These are phyloP conservation scores for Cladophialophora bantiana DNA, from an alignment of 2,329 filamentous ascomycete species.

Conservation along the genomic window DNA sequence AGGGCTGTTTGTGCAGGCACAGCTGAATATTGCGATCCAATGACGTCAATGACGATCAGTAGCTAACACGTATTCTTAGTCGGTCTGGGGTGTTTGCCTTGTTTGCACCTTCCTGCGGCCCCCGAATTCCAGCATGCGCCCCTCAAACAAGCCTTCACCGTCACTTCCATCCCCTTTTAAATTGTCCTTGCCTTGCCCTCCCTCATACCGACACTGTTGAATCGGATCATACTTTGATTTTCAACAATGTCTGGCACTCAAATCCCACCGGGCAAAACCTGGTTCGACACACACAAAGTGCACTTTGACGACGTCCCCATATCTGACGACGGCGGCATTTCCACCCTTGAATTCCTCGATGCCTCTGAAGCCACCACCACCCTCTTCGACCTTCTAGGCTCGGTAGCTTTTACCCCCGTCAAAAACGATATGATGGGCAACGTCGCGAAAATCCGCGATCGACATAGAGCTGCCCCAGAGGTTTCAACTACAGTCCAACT, in stretches of 20 bases:
- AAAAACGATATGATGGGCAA: conserved; percentile 92
- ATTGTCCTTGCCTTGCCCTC: neutral
- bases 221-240: neutral
- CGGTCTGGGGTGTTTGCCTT: too few relatives aligned
- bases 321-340: conserved; percentile 76
- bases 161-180: neutral
- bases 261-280: conserved; percentile 72
- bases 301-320: conserved; percentile 86
- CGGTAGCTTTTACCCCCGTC: conserved; percentile 83
- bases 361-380: conserved; percentile 85
- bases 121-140: conserved; percentile 8
- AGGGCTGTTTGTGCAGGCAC: neutral
- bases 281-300: conserved; percentile 82
- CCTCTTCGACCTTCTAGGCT: conserved; percentile 75
- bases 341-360: conserved; percentile 87
- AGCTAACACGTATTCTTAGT: neutral
- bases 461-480: conserved; percentile 76
- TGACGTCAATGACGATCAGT: neutral
- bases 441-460: conserved; percentile 92
- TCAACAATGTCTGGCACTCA: neutral
- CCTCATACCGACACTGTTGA: neutral
- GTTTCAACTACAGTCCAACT: conserved; percentile 86
- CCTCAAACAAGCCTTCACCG: conserved; percentile 9
- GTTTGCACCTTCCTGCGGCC: conserved; percentile 7
- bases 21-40: neutral